These are phyloP conservation scores for Boletus reticuloceps DNA, from an alignment of 768 basidiomycete species.

Conservation along the genomic window DNA sequence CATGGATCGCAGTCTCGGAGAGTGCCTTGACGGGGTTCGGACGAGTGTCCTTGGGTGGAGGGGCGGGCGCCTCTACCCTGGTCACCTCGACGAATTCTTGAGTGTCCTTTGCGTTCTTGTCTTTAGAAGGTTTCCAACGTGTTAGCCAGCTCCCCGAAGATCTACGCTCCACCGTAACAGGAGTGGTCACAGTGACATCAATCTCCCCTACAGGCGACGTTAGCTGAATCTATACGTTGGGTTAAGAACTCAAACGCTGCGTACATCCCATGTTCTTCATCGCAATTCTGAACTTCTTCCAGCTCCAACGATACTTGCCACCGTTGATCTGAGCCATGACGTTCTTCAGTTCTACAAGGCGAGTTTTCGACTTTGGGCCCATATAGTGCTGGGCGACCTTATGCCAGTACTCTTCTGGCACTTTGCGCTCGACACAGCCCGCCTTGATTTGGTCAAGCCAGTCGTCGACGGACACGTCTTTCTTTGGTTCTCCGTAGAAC, in stretches of 20 bases:
- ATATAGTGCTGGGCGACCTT: conserved; percentile 77
- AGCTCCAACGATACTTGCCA: conserved; percentile 77
- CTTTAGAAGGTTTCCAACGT: conserved; percentile 44
- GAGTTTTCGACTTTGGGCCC: conserved; percentile 63
- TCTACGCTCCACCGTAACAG: conserved; percentile 57
- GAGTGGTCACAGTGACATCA: conserved; percentile 55
- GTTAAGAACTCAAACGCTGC: conserved; percentile 27
- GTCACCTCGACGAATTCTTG: conserved; percentile 32
- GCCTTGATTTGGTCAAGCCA: conserved; percentile 72
- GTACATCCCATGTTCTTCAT: conserved; percentile 81
- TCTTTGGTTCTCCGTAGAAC: conserved; percentile 67
- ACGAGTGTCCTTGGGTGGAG: conserved; percentile 31
- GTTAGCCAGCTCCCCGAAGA: conserved; percentile 48
- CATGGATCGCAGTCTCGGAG: conserved; percentile 32
- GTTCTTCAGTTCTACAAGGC: conserved; percentile 66
- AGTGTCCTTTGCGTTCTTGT: conserved; percentile 31
- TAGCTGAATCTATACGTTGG: not conserved
- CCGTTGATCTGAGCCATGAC: conserved; percentile 74
- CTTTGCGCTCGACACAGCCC: conserved; percentile 66
- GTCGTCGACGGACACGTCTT: conserved; percentile 65
- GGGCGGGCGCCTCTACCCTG: conserved; percentile 14
- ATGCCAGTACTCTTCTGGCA: conserved; percentile 82
- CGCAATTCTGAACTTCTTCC: conserved; percentile 79
- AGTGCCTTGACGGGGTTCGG: conserved; percentile 35
- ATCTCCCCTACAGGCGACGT: conserved; percentile 55